Base-by-base conservation (phyloP, 192 early-diverging fungal species). In the Coemansia sp. region DNA sequence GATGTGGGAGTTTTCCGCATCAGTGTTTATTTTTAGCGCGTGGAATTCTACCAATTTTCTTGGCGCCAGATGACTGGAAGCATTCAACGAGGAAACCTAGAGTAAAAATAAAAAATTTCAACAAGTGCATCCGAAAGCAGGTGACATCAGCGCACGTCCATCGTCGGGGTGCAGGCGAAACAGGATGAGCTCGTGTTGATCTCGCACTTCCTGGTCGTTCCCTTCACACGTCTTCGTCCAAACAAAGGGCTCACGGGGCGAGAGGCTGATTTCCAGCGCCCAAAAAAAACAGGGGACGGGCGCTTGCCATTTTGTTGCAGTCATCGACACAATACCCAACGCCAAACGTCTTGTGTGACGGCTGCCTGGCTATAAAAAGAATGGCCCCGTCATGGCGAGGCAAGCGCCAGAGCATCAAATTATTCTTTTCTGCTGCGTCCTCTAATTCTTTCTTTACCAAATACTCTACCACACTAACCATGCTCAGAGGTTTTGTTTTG, bases 401-500 rank as follows among this genome's bases (percentile, higher is more conserved):
- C 11, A 42, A 15, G 15, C 40, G 40, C 40, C 14, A 11, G 40
- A 42, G 40, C 40, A 42, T 42, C 40, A 15, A 42, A 42, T 4
- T 42, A 15, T 42, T 42, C 40, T n/a, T 42, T 42, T 42, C 40
- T 15, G 40, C 40, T 42, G 40, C 11, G 11, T 42, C 15, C 40
- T 51, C 14, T 51, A 9, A 10, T 21, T 18, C 15, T 54, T 49
- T 14, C 15, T 54, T 49, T 14, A 49, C 23, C 8, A 50, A 17
- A 48, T 6, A 48, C 15, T 28, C 4, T 14, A 28, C 5, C 24
- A 54, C 24, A 68, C 3, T 18, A 31, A 65, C 47, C 3, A 71
- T 64, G 66, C 58, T 79, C 10, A 59, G 76, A n/a, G 52, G 76
- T 4, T 70, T 61, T 26, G 21, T 73, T 10, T 58, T 79, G 20